Evolutionary conservation across 1,139 yeast species (phyloP), one percentile per base, ranked within the genome.

Genomic region (Suhomyces bribrorum): DNA sequence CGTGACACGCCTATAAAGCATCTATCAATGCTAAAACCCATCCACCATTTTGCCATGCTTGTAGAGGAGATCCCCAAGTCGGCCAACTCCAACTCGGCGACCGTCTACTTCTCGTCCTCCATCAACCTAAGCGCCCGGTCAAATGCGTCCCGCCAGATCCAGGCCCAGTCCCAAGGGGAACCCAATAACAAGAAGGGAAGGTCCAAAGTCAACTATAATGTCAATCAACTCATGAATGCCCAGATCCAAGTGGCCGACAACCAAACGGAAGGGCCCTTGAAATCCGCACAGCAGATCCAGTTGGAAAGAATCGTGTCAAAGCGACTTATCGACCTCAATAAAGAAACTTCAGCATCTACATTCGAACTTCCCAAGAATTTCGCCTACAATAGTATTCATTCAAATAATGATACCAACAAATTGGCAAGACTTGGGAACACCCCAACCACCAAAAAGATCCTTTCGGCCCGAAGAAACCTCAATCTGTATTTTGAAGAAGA

Each of bases 401-500:
- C 58, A 36, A 48, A 43, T 7, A 48, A 52, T 12, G 57, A 56
- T 9, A 50, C 47, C 17, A 56, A 59, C 32, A 56, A 52, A 39
- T 61, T 59, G 36, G 49, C 66, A 7, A 57, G 73, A 38, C 54
- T 63, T 17, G 77, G 77, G 3, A 70, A 67, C 42, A 72, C 77
- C 4, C 75, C 76, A 5, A 59, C 73, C 9, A 69, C 77, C 1
- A 72, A 72, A 49, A 62, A 61, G 40, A 70, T 72, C 20, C 49
- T 72, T 30, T 67, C 76, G 20, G 75, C 77, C 1, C 57, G 73
- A 34, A 59, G 77, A 37, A 72, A 71, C 49, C 61, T 72, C 50
- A 69, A 68, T 41, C 69, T 64, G 63, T 71, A 71, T 46, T 71
- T 70, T 43, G 77, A 72, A 52, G 77, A 72, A 48, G 77, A 72